phyloP scores from a whole-genome alignment of 2,329 filamentous ascomycete species.

The Moelleriella libera region DNA sequence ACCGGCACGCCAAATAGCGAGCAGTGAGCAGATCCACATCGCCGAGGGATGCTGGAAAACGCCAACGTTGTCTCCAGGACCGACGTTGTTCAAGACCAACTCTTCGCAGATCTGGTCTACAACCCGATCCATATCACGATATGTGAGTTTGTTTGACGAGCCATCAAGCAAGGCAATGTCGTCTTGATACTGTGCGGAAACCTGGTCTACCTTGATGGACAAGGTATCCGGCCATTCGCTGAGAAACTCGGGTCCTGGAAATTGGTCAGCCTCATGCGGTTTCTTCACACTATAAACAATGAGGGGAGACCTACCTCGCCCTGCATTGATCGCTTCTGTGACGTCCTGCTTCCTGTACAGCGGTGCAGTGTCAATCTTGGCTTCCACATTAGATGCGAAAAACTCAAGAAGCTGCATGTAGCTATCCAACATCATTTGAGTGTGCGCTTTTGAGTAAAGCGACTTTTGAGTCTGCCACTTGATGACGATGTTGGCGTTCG shows the following conservation, averaged over 20 bases:
- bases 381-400: not conserved
- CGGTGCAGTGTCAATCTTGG: not conserved
- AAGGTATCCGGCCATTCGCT: not conserved
- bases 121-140: not conserved
- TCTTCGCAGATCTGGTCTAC: not conserved
- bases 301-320: not conserved
- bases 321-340: not conserved
- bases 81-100: not conserved
- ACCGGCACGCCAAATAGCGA: slow-evolving; percentile 25
- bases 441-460: not conserved
- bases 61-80: slow-evolving; percentile 1
- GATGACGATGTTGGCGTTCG: not conserved
- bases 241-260: not conserved
- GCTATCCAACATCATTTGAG: not conserved
- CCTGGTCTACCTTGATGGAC: not conserved
- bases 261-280: too few relatives aligned
- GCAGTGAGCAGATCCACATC: slow-evolving; percentile 20
- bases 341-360: not conserved
- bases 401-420: not conserved
- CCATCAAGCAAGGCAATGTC: not conserved
- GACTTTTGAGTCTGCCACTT: not conserved
- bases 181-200: not conserved
- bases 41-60: slow-evolving; percentile 20
- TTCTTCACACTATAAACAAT: too few relatives aligned
- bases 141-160: not conserved